Evolutionary conservation across 2,329 filamentous ascomycete genomes (phyloP).

Genomic region (Xylariaceae sp.): DNA sequence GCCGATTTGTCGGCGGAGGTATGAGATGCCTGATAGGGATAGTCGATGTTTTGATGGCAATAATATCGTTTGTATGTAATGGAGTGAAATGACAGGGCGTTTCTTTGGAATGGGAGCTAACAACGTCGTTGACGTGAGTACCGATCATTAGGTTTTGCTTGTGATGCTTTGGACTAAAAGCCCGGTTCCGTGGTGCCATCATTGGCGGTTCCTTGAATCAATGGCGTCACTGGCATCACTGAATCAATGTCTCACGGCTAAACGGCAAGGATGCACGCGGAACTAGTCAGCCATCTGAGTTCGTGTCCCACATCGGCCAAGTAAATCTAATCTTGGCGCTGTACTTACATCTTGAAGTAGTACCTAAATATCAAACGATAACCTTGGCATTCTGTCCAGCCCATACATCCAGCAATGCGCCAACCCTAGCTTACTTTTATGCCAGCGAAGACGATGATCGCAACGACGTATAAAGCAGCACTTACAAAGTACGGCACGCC

Average conservation of each 20-base stretch:
- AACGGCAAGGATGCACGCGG: background rate
- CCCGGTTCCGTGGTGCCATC: background rate
- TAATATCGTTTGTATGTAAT: slow-evolving; percentile 1
- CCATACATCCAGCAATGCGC: background rate
- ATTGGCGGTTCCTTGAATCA: slow-evolving; percentile 12
- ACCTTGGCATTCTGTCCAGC: background rate
- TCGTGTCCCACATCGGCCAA: background rate
- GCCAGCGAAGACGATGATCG: slow-evolving; percentile 38
- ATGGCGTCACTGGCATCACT: slow-evolving; percentile 23
- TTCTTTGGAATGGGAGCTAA: slow-evolving; percentile 16
- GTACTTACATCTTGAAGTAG: too few relatives aligned
- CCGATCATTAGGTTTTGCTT: slow-evolving; percentile 1
- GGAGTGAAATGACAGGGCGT: slow-evolving; percentile 10
- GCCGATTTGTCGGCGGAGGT: background rate
- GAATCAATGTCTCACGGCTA: background rate
- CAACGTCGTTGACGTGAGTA: slow-evolving; percentile 6
- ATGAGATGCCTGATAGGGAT: too few relatives aligned
- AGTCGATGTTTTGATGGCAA: background rate
- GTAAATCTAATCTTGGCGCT: too few relatives aligned
- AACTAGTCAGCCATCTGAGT: background rate
- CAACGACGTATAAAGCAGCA: slow-evolving; percentile 41
- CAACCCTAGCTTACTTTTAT: slow-evolving; percentile 23
- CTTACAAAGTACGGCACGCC: slow-evolving; percentile 47
- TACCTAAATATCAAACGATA: background rate
- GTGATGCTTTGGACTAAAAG: background rate